Evolutionary conservation across 139 green algal genomes (phyloP), one percentile per base, ranked within the genome.

Genomic region (Micromonas pusilla): DNA sequence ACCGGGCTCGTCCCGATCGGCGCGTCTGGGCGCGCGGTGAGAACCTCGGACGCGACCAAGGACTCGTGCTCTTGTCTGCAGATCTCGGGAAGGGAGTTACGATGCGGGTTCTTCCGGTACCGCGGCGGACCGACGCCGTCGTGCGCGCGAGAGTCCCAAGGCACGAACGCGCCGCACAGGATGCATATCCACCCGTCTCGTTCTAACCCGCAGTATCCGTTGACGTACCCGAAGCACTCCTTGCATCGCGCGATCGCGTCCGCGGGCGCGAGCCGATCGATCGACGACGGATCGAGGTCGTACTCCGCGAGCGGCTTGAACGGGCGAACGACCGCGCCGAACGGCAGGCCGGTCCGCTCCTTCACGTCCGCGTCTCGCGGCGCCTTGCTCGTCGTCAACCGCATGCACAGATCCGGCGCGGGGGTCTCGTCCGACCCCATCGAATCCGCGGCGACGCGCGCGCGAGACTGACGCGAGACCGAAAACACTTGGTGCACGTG

Each of bases 161-260:
- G 19, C 4, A 36, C 38, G 2, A n/a, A 32, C 21, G 1, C 3
- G 2, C 28, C 72, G 45, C 72, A 78, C 52, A 60, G 21, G 3
- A 23, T 36, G 72, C 72, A 78, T 16, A 31, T 31, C 28, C 60
- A 78, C 30, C 72, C 72, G n/a, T 32, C 16, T 13, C 30, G 16
- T 28, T 78, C 72, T 5, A 78, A 28, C 33, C 21, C 53, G 72
- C 72, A 78, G 30, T 30, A 67, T 28, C 39, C 52, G 52, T 45
- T 70, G 52, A 78, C 31, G 72, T 78, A 78, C 26, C 52, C 72
- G 52, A 78, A 68, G 28, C 72, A 78, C 1, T 30, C 9, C 1
- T n/a, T 9, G 45, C 72, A 78, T 52, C 72, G 30, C 3, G 72
- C 72, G 26, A 78, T 52, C 1, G 39, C 20, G 9, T 52, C 72